These are phyloP conservation scores for Escovopsis sp. DNA, from an alignment of 2,329 filamentous ascomycete genomes.

Conservation along the genomic window DNA sequence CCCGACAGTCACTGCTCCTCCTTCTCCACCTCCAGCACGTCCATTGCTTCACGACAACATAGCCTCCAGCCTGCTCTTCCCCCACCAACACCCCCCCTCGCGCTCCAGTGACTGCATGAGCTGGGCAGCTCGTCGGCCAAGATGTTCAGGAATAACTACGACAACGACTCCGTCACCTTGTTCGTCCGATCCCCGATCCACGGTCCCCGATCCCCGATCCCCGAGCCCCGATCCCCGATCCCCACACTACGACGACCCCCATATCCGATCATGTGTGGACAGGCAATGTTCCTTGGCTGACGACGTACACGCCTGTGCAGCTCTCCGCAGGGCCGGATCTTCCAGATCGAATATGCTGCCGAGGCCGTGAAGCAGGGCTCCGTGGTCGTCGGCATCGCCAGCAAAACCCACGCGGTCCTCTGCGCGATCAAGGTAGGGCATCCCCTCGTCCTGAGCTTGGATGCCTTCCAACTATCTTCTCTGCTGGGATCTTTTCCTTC, in stretches of 20 bases:
- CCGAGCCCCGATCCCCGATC: constrained; percentile 9
- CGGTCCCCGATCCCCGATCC: too few relatives aligned
- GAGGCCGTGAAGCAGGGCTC: constrained; percentile 99
- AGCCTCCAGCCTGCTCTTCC: constrained; percentile 3
- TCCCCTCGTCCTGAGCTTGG: too few relatives aligned
- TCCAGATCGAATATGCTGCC: constrained; percentile 97
- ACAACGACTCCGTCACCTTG: constrained; percentile 99
- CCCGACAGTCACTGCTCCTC: too few relatives aligned
- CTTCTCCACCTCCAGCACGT: constrained; percentile 3
- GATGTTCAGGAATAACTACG: constrained; percentile 99
- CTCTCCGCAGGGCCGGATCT: constrained; percentile 97
- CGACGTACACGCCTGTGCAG: constrained; percentile 29
- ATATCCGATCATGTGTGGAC: constrained; percentile 7
- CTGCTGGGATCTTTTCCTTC: too few relatives aligned
- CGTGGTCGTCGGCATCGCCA: constrained; percentile 89
- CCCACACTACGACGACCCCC: constrained; percentile 1
- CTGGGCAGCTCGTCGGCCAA: constrained; percentile 20
- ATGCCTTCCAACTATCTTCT: too few relatives aligned
- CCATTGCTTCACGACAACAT: background rate
- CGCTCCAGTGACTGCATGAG: constrained; percentile 3
- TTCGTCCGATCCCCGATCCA: constrained; percentile 33
- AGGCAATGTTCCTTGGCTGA: constrained; percentile 4
- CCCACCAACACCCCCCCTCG: constrained; percentile 2
- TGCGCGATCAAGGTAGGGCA: constrained; percentile 80
- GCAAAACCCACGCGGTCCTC: constrained; percentile 94